A percentile compares a stretch with the other conserved stretches of the same genome.
phyloP scores from a whole-genome alignment of 805 yeast species.

The Metschnikowia koreensis region DNA sequence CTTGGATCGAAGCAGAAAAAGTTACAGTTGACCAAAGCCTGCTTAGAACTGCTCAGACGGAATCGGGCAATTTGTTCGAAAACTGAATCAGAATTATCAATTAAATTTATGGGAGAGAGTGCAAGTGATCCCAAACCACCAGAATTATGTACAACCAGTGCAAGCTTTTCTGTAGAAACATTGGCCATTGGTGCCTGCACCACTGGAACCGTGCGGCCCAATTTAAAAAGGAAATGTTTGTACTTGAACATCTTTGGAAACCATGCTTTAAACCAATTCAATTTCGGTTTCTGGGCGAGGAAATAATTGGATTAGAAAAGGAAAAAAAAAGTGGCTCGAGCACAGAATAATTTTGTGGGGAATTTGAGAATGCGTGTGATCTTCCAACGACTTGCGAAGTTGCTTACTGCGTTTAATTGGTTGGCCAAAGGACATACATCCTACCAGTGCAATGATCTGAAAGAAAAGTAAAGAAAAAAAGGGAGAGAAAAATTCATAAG shows the following conservation, averaged over 20 bases:
- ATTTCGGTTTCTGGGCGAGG: no score
- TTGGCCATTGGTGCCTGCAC: slow-evolving; percentile 66
- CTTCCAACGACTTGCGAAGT: no score
- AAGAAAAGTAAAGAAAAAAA: no score
- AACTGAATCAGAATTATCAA: slow-evolving; percentile 19
- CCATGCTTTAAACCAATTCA: background rate
- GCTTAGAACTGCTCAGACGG: slow-evolving; percentile 11
- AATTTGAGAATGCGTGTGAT: no score
- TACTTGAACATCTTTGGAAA: background rate
- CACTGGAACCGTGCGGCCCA: slow-evolving; percentile 42
- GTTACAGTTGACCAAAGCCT: slow-evolving; percentile 40
- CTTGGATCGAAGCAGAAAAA: slow-evolving; percentile 45
- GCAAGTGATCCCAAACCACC: slow-evolving; percentile 57
- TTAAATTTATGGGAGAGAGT: slow-evolving; percentile 32
- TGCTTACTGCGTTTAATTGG: no score
- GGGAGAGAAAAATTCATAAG: no score
- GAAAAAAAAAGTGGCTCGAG: no score
- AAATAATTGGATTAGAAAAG: no score
- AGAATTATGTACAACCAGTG: slow-evolving; percentile 37
- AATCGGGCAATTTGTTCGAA: slow-evolving; percentile 16
- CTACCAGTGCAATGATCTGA: no score
- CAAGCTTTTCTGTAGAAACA: slow-evolving; percentile 44
- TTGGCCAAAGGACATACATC: no score
- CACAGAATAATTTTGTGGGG: no score
- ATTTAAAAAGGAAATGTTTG: background rate